Conservation (phyloP, 176 grass and related monocot genomes). For the Triticum timopheevii region DNA sequence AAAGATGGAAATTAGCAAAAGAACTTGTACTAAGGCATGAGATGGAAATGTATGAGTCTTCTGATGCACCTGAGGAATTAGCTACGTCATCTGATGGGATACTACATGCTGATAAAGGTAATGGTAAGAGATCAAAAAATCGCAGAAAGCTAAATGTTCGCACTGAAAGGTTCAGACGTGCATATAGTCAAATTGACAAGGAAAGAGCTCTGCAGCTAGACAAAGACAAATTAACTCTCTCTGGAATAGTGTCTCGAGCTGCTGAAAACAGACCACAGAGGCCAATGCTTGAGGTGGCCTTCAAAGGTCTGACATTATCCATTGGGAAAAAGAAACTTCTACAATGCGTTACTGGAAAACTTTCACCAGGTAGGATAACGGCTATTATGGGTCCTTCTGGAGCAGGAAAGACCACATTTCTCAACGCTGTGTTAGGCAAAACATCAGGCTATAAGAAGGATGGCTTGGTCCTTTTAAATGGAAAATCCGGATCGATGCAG, state of each 20-base stretch:
- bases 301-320: conserved; percentile 65
- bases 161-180: conserved; percentile 52
- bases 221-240: conserved; percentile 47
- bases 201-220: conserved; percentile 45
- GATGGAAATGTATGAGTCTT: conserved; percentile 23
- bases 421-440: conserved; percentile 77
- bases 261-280: conserved; percentile 40
- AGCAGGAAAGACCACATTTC: conserved; percentile 87
- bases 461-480: conserved; percentile 74
- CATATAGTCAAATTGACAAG: conserved; percentile 52
- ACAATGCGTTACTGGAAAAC: conserved; percentile 65
- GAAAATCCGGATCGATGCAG: conserved; percentile 55
- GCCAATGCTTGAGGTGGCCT: conserved; percentile 63
- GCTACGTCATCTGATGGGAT: conserved; percentile 34
- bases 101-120: conserved; percentile 14
- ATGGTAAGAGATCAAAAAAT: conserved; percentile 35
- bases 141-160: conserved; percentile 37
- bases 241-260: conserved; percentile 48
- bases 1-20: conserved; percentile 69
- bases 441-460: conserved; percentile 59
- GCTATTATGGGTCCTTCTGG: conserved; percentile 86
- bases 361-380: conserved; percentile 64
- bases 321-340: conserved; percentile 73
- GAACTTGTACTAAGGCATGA: conserved; percentile 42
- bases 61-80: conserved; percentile 24